Conservation (phyloP, 495 filamentous ascomycete species). For the Bacidia gigantensis region DNA sequence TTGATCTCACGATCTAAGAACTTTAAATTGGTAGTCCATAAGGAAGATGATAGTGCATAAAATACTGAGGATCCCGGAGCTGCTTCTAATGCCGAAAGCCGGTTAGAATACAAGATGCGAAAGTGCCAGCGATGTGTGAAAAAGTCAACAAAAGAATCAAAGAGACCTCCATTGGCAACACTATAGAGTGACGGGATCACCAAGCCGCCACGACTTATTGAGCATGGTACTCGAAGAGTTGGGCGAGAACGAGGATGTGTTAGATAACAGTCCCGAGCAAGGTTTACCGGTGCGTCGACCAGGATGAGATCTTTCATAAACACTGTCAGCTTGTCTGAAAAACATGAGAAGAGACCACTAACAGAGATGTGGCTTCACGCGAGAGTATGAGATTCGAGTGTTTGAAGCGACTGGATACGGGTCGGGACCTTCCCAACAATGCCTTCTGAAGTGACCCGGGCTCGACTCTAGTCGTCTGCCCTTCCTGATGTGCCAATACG, state of each 20-base stretch:
- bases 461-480: neutral
- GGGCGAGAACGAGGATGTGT: neutral
- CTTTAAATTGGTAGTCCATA: neutral
- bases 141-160: neutral
- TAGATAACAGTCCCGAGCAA: neutral
- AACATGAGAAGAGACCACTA: neutral
- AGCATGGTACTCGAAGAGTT: neutral
- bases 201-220: neutral
- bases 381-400: neutral
- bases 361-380: neutral
- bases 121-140: neutral
- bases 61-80: neutral
- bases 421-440: neutral
- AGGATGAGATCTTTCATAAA: neutral
- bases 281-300: neutral
- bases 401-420: neutral
- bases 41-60: neutral
- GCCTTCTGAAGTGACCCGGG: neutral
- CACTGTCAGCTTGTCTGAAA: neutral
- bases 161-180: neutral
- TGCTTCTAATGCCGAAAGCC: neutral
- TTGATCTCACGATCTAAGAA: neutral
- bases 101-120: neutral
- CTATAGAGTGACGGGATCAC: neutral
- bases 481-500: neutral